Base-by-base conservation (phyloP, 768 basidiomycete species). In the Hypsizygus marmoreus region DNA sequence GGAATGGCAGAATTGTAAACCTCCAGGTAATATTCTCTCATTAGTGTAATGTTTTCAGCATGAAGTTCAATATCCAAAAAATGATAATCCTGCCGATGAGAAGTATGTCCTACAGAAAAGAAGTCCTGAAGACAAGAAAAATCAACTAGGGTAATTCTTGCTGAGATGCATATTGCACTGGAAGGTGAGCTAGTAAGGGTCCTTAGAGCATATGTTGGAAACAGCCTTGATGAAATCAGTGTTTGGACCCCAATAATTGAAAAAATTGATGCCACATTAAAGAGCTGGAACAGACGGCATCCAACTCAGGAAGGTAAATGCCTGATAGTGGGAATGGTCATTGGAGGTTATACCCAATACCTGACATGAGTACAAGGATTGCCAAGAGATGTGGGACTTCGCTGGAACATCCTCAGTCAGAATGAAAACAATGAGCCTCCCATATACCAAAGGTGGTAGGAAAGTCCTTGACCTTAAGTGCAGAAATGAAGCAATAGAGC, bases 61-160 rank as follows among this genome's bases (percentile, higher is more conserved):
- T 72, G 0, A 69, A 66, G 31, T 77, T 76, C 53, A 77, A 75
- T 42, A 49, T 55, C 0, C 35, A 47, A 0, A 78, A 78, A 50
- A 76, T 74, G 0, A 62, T 67, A 26, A 48, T 72, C 1, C 56
- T 74, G 1, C 72, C 71, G 0, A 55, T 72, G 0, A 70, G 73
- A 0, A 32, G 47, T 3, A 23, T 16, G 4, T 36, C 43, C 9
- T 62, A 54, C 49, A 41, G 66, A n/a, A 13, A 47, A 20, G 10
- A 10, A 5, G 45, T 58, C 1, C 13, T 37, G 2, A 51, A 26
- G 1, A 28, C 22, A 2, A 1, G 48, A 58, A 26, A 44, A 42
- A 35, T n/a, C 14, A 16, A 35, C 3, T 1, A 14, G 54, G 2
- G 36, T 23, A 34, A 45, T 64, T 12, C 58, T 57, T 2, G 38